These are phyloP conservation scores for Aegle marmelos DNA, from an alignment of 345 rosid genomes.

Conservation along the genomic window DNA sequence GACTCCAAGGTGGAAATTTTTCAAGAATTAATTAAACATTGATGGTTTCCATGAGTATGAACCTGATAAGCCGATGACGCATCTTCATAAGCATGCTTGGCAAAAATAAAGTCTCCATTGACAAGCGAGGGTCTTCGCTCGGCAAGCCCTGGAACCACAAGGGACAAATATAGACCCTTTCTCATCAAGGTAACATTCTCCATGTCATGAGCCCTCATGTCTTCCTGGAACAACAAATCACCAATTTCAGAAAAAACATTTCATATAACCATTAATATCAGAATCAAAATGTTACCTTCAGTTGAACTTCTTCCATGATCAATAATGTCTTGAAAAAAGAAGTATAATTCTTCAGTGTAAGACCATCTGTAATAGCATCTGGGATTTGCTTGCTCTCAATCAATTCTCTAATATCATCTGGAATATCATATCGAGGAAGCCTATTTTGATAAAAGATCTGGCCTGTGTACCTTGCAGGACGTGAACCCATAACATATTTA, in stretches of 20 bases:
- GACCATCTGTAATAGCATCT: slow-evolving; percentile 39
- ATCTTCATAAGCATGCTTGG: slow-evolving; percentile 36
- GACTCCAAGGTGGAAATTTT: not conserved
- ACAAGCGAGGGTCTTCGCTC: slow-evolving; percentile 93
- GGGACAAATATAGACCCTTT: slow-evolving; percentile 54
- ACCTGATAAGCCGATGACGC: slow-evolving; percentile 48
- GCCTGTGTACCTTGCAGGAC: slow-evolving; percentile 35
- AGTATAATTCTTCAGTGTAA: slow-evolving; percentile 47
- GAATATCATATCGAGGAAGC: slow-evolving; percentile 69
- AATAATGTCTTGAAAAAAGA: slow-evolving; percentile 57
- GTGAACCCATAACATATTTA: slow-evolving; percentile 37
- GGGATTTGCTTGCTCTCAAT: slow-evolving; percentile 61
- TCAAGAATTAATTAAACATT: not conserved
- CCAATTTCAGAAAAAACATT: slow-evolving; percentile 1
- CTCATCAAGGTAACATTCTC: slow-evolving; percentile 57
- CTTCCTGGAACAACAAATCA: slow-evolving; percentile 48
- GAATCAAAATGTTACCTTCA: slow-evolving; percentile 52
- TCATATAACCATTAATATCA: not conserved
- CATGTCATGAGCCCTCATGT: slow-evolving; percentile 74
- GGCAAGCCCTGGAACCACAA: slow-evolving; percentile 84
- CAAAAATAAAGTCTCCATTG: slow-evolving; percentile 69
- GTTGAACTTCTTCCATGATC: slow-evolving; percentile 79
- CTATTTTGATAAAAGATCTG: slow-evolving; percentile 26
- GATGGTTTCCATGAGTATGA: slow-evolving; percentile 6
- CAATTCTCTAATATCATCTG: slow-evolving; percentile 55